Percentiles rank a stretch among this genome's conserved stretches.
phyloP scores from a whole-genome alignment of 2,329 filamentous ascomycete species.

The Cryphonectria radicalis region DNA sequence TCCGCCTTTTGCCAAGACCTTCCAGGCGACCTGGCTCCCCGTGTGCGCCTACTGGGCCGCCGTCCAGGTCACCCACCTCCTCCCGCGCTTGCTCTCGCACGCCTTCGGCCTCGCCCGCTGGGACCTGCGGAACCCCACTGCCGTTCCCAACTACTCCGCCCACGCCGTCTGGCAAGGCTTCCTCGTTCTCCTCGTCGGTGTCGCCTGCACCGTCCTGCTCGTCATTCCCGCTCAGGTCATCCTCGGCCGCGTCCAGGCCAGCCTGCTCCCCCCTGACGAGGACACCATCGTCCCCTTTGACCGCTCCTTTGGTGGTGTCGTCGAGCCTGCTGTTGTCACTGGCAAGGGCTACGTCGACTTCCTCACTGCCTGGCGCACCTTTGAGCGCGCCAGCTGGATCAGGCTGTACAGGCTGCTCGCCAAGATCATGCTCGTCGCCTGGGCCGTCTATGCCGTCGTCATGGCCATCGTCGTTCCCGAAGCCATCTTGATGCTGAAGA shows the following conservation, averaged over 20 bases:
- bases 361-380: constrained; percentile 77
- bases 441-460: constrained; percentile 53
- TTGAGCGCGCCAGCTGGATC: constrained; percentile 72
- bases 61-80: constrained; percentile 51
- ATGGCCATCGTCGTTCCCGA: constrained; percentile 56
- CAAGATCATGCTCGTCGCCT: constrained; percentile 67
- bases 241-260: constrained; percentile 83
- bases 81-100: constrained; percentile 53
- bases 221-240: constrained; percentile 77
- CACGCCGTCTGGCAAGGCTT: constrained; percentile 51
- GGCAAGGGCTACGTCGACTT: constrained; percentile 74
- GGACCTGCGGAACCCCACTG: constrained; percentile 42
- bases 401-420: constrained; percentile 75
- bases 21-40: constrained; percentile 71
- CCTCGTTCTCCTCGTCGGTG: constrained; percentile 48
- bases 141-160: constrained; percentile 43
- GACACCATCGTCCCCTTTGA: constrained; percentile 91
- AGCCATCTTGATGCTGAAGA: constrained; percentile 47
- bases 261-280: constrained; percentile 78
- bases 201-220: constrained; percentile 63
- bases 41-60: constrained; percentile 66
- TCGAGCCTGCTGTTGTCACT: constrained; percentile 74
- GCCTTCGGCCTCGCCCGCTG: constrained; percentile 52
- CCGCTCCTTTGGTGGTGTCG: constrained; percentile 78
- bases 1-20: constrained; percentile 64